A percentile compares a stretch with the other conserved stretches of the same genome.
Evolutionary conservation across 148 eudicot species (phyloP).

Genomic region (Simmondsia chinensis): DNA sequence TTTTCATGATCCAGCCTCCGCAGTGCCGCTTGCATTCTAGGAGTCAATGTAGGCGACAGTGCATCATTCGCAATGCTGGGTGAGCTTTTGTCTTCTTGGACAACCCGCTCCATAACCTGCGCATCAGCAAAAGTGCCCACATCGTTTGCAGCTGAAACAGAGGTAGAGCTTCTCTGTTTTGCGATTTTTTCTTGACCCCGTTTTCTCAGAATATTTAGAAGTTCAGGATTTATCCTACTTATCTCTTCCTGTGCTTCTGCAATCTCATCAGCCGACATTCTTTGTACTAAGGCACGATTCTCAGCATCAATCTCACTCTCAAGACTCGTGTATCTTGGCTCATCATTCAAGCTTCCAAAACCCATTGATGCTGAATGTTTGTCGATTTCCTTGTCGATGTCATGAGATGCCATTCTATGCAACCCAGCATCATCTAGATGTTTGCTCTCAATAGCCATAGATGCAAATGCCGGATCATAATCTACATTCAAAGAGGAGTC

Average conservation of each 20-base stretch:
- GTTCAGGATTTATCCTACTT: constrained; percentile 50
- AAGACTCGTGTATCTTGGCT: constrained; percentile 28
- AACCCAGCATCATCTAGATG: neutral
- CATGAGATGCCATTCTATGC: neutral
- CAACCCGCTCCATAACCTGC: constrained; percentile 6
- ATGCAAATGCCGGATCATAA: no score
- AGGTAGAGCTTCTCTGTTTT: constrained; percentile 18
- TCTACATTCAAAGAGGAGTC: no score
- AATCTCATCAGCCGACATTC: constrained; percentile 81
- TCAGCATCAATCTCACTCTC: constrained; percentile 82
- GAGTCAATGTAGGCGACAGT: constrained; percentile 8
- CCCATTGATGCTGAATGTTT: constrained; percentile 5
- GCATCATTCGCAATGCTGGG: constrained; percentile 14
- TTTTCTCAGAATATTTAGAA: constrained; percentile 42
- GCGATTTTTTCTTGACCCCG: constrained; percentile 44
- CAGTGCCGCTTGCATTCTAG: constrained; percentile 11
- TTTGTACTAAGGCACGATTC: constrained; percentile 51
- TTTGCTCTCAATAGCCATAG: constrained; percentile 1
- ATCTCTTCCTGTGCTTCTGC: constrained; percentile 83
- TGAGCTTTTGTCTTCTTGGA: constrained; percentile 18
- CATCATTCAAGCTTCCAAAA: constrained; percentile 7
- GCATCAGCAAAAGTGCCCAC: constrained; percentile 10
- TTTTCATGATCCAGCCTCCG: constrained; percentile 15
- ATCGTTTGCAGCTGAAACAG: constrained; percentile 18
- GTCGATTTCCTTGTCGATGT: constrained; percentile 8